A percentile compares a stretch with the other conserved stretches of the same genome.
Conservation (phyloP, 352 stramenopile species). For the Blastocystis sp. region DNA sequence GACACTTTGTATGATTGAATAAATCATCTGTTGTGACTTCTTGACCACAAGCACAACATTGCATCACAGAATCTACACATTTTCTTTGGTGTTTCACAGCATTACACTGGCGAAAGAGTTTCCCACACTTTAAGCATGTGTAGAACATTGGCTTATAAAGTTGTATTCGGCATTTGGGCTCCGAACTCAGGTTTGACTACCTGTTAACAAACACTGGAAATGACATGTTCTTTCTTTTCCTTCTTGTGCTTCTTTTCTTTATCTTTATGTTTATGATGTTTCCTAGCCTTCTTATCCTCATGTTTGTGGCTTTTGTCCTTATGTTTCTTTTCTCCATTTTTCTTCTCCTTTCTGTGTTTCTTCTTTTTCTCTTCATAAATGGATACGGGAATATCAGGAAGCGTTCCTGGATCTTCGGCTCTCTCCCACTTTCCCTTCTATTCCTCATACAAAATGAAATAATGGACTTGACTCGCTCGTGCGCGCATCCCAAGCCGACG, state of each 20-base stretch:
- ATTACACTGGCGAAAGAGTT: slow-evolving; percentile 17
- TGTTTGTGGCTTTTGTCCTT: slow-evolving; percentile 8
- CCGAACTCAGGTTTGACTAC: too few species aligned
- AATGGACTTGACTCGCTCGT: slow-evolving; percentile 6
- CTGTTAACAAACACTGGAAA: too few species aligned
- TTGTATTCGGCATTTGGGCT: too few species aligned
- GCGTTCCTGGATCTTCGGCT: slow-evolving; percentile 16
- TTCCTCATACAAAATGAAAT: background rate
- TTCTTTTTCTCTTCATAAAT: slow-evolving; percentile 65
- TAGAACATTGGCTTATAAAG: background rate
- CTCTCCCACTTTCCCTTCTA: slow-evolving; percentile 62
- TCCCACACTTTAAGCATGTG: slow-evolving; percentile 27
- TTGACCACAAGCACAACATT: slow-evolving; percentile 35
- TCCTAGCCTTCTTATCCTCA: slow-evolving; percentile 18
- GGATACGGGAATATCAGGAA: background rate
- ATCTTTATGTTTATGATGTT: slow-evolving; percentile 25
- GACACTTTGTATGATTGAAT: slow-evolving; percentile 21
- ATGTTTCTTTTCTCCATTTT: slow-evolving; percentile 4
- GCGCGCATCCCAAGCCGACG: slow-evolving; percentile 50
- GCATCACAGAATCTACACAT: background rate
- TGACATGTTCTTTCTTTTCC: background rate
- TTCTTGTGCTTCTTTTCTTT: slow-evolving; percentile 33
- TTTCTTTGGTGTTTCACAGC: slow-evolving; percentile 18
- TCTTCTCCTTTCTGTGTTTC: background rate
- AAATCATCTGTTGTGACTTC: background rate